Base-by-base conservation (phyloP, 2,329 filamentous ascomycete genomes). In the Aspergillus sp. region DNA sequence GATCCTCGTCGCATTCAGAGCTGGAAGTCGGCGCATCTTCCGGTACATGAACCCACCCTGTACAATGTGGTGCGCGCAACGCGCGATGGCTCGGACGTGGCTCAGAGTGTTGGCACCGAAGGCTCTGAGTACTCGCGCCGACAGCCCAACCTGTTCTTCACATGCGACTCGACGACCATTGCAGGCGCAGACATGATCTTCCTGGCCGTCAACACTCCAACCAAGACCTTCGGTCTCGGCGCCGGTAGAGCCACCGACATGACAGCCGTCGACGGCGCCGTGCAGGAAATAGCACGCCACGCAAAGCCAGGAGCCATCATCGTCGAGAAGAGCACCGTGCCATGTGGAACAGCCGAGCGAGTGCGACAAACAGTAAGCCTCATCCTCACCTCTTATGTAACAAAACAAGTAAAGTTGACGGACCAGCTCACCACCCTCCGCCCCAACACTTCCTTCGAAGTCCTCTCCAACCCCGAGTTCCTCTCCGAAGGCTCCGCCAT, bases 401-500 rank as follows among this genome's bases (percentile, higher is more conserved):
- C 19, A 1, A 6, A n/a, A 36, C n/a, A 5, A 23, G 5, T 9
- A 5, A 9, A 6, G 2, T 28, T 50, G 9, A 50, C 47, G 10
- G 23, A 17, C 4, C 6, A 72, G 68, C 60, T 71, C 10, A 49
- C 67, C 13, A 58, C 62, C 6, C 58, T 84, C 67, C 85, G 85
- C 12, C 88, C 88, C 1, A 84, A 83, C 17, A 81, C 87, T 12
- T 82, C 84, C 63, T 92, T 92, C 70, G 89, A 92, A 71, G 86
- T 93, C 58, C 83, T 93, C 25, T 92, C 89, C 49, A 93, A 93
- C 76, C 91, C 91, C 5, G 91, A 94, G 73, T 94, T 93, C 72
- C 80, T 94, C 47, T 88, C 91, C 25, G 90, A 91, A 65, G 91
- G 91, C 55, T 91, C 89, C 4, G 90, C 91, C 4, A 84, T 93